Evolutionary conservation across 768 basidiomycete species (phyloP).

Genomic region (Russula brevipes): DNA sequence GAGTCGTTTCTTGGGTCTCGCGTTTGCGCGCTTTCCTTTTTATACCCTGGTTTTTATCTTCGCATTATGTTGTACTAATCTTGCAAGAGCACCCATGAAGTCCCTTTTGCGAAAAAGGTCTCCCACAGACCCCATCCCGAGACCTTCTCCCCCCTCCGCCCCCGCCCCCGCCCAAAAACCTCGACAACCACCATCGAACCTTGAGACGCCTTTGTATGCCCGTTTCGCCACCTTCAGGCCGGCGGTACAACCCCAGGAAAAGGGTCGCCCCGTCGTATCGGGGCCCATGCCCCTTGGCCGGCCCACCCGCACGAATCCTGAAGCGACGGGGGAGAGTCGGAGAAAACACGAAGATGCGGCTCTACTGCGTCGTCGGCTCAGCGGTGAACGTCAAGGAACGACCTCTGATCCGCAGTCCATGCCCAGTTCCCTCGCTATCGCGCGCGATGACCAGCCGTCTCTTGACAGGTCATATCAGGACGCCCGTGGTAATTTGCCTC

Average conservation of each 20-base stretch:
- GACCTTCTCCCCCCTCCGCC: slow-evolving; percentile 3
- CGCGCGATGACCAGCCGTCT: neutral
- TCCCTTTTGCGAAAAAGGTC: slow-evolving; percentile 21
- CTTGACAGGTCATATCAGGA: neutral
- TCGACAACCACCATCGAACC: neutral
- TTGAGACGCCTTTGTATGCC: slow-evolving; percentile 29
- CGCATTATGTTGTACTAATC: slow-evolving; percentile 10
- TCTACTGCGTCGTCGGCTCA: neutral
- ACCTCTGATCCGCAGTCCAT: neutral
- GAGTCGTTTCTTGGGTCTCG: neutral
- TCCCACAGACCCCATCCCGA: slow-evolving; percentile 3
- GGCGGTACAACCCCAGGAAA: slow-evolving; percentile 13
- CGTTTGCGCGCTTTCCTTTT: slow-evolving; percentile 7
- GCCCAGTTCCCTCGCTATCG: neutral
- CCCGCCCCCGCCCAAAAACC: slow-evolving; percentile 1
- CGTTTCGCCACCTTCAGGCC: slow-evolving; percentile 27
- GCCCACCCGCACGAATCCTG: slow-evolving; percentile 1
- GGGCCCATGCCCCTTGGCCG: slow-evolving; percentile 28
- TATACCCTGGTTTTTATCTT: slow-evolving; percentile 4
- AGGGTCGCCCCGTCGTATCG: slow-evolving; percentile 26
- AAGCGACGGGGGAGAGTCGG: slow-evolving; percentile 3
- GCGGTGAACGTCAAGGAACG: neutral
- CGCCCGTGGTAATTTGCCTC: neutral
- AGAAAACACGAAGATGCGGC: slow-evolving; percentile 1
- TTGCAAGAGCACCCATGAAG: slow-evolving; percentile 17